Conservation (phyloP, 169 alveolate genomes). For the Perkinsus chesapeaki region DNA sequence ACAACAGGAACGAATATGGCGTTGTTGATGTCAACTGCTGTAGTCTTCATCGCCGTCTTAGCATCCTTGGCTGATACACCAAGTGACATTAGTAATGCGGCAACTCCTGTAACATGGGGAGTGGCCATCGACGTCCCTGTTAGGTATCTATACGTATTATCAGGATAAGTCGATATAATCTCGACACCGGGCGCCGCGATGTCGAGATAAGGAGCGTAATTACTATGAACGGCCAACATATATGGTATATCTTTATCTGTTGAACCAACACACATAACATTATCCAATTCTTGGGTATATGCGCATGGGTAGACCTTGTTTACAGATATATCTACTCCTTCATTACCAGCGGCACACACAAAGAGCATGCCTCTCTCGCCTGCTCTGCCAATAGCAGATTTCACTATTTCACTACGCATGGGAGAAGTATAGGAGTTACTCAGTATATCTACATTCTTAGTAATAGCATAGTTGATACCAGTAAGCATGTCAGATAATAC, state of each 20-base stretch:
- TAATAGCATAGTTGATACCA: slow-evolving; percentile 28
- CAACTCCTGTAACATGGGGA: slow-evolving; percentile 31
- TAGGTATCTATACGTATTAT: slow-evolving; percentile 15
- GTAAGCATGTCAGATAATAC: slow-evolving; percentile 21
- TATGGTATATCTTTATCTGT: not conserved
- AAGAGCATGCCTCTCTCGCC: slow-evolving; percentile 31
- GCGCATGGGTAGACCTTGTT: slow-evolving; percentile 34
- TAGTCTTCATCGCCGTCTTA: not conserved
- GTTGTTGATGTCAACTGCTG: not conserved
- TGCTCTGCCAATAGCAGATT: slow-evolving; percentile 4
- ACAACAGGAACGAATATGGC: not conserved
- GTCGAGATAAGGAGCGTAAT: slow-evolving; percentile 32
- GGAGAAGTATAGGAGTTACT: slow-evolving; percentile 31
- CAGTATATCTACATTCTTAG: slow-evolving; percentile 23
- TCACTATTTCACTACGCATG: slow-evolving; percentile 24
- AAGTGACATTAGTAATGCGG: not conserved
- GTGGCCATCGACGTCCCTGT: slow-evolving; percentile 40
- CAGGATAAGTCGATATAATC: slow-evolving; percentile 25
- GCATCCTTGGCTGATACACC: not conserved
- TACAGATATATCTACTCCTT: slow-evolving; percentile 15
- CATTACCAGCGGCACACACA: slow-evolving; percentile 35
- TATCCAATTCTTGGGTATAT: slow-evolving; percentile 18
- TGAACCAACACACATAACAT: slow-evolving; percentile 30
- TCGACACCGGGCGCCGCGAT: slow-evolving; percentile 39
- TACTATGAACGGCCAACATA: slow-evolving; percentile 18